Conservation (phyloP, 2,329 filamentous ascomycete genomes). For the Domatiomyces globalis region DNA sequence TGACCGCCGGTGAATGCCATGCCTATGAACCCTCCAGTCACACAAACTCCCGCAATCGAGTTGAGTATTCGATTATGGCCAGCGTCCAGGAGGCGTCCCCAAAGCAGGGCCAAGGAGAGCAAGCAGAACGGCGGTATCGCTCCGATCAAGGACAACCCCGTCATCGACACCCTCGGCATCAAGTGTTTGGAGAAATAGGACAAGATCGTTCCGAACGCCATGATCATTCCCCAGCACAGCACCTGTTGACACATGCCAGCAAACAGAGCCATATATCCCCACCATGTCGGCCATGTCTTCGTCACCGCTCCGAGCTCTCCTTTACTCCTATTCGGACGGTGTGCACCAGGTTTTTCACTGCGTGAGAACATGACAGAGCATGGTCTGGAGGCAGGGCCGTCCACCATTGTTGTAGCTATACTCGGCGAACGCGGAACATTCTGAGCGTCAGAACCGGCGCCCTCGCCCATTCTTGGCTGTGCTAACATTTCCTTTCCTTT, state of each 20-base stretch:
- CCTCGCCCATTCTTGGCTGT: neutral
- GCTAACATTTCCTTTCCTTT: neutral
- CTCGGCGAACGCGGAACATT: neutral
- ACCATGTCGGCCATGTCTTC: neutral
- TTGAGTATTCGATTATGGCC: conserved; percentile 1
- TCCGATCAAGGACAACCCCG: neutral
- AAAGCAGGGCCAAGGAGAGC: conserved; percentile 1
- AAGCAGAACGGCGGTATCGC: conserved; percentile 2
- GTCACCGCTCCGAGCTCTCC: neutral
- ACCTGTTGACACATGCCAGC: conserved; percentile 1
- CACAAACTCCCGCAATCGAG: neutral
- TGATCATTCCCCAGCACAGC: conserved; percentile 1
- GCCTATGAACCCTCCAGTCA: neutral
- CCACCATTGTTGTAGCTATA: neutral
- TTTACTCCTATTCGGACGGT: neutral
- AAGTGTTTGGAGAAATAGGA: conserved; percentile 1
- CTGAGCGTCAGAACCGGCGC: neutral
- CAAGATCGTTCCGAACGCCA: conserved; percentile 1
- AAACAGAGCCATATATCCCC: neutral
- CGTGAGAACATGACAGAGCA: neutral
- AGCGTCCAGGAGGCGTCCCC: neutral
- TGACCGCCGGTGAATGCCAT: neutral
- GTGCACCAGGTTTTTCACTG: neutral
- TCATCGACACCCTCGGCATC: neutral
- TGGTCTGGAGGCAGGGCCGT: neutral